Percentiles rank a stretch among this genome's conserved stretches.
phyloP scores from a whole-genome alignment of 305 asterid genomes.

The Rubia tinctorum region DNA sequence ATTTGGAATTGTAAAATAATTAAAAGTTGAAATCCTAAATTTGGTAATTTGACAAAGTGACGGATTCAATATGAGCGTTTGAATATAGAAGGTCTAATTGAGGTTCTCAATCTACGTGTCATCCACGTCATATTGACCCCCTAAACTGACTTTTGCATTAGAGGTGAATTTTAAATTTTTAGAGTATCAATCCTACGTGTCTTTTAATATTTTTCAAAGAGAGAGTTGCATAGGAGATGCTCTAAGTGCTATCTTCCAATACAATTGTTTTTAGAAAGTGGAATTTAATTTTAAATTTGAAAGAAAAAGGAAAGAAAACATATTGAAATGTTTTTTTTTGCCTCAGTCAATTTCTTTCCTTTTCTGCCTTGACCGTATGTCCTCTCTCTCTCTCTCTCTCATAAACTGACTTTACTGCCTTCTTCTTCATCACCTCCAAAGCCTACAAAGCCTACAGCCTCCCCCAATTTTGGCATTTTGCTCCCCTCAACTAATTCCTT shows the following conservation, averaged over 20 bases:
- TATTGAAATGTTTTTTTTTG: not conserved
- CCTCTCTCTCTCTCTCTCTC: constrained; percentile 15
- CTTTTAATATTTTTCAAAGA: too few species aligned
- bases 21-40: too few species aligned
- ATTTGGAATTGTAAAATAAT: too few species aligned
- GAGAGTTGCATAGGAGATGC: too few species aligned
- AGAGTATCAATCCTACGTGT: too few species aligned
- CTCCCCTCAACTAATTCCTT: not conserved
- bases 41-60: too few species aligned
- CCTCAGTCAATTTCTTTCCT: constrained; percentile 22
- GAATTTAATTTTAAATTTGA: not conserved
- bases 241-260: not conserved
- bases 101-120: too few species aligned
- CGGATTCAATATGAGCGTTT: too few species aligned
- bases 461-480: constrained; percentile 5
- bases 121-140: too few species aligned
- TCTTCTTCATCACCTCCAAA: not conserved
- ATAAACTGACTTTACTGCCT: constrained; percentile 2
- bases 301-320: not conserved
- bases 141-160: too few species aligned
- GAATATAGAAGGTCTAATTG: too few species aligned
- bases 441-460: constrained; percentile 4
- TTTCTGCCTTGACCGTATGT: constrained; percentile 21
- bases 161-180: too few species aligned
- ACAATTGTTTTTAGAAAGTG: not conserved